Evolutionary conservation across 1,284 basidiomycete species (phyloP).

Genomic region (Puccinia horiana): DNA sequence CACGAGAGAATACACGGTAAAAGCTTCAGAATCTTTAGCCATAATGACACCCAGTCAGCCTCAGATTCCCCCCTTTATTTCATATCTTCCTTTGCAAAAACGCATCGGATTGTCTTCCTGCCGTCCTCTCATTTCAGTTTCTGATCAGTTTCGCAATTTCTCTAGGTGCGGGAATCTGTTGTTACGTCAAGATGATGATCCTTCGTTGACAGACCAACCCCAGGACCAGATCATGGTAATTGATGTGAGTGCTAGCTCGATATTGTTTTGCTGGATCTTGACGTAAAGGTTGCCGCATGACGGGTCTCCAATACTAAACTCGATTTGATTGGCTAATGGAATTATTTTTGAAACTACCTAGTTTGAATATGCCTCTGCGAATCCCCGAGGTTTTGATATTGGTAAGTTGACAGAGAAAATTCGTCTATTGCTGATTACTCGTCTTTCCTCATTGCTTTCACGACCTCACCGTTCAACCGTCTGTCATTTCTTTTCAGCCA

Average conservation of each 20-base stretch:
- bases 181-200: slow-evolving; percentile 20
- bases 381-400: slow-evolving; percentile 86
- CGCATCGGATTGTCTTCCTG: background rate
- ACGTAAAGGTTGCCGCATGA: too few species aligned
- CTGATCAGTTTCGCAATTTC: background rate
- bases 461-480: slow-evolving; percentile 61
- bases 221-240: slow-evolving; percentile 48
- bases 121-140: background rate
- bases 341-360: slow-evolving; percentile 60
- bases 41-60: slow-evolving; percentile 44
- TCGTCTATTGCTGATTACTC: background rate
- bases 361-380: slow-evolving; percentile 88
- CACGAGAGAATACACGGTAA: slow-evolving; percentile 51
- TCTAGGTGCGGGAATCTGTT: slow-evolving; percentile 78
- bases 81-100: background rate
- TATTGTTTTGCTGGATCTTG: background rate
- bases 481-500: slow-evolving; percentile 55
- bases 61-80: background rate
- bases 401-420: slow-evolving; percentile 48
- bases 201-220: slow-evolving; percentile 5
- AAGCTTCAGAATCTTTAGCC: slow-evolving; percentile 37
- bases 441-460: background rate
- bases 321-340: background rate
- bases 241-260: slow-evolving; percentile 24
- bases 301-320: background rate